Conservation (phyloP, 2,329 filamentous ascomycete species). For the Clonostachys byssicola region DNA sequence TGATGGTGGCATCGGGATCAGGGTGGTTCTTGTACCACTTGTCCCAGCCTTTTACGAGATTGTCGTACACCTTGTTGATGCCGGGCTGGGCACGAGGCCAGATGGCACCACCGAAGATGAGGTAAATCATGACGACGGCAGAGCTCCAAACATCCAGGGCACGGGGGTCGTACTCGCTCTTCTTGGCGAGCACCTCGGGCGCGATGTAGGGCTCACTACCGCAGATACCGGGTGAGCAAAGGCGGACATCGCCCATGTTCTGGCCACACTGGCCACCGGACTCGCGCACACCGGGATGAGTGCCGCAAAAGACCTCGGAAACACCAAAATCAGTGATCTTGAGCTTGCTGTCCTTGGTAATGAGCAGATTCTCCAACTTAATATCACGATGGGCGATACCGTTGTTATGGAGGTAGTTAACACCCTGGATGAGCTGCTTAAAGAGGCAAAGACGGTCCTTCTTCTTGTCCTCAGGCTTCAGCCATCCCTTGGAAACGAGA, state of each 20-base stretch:
- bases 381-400: constrained; percentile 90
- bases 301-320: constrained; percentile 79
- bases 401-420: constrained; percentile 76
- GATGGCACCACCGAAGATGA: constrained; percentile 67
- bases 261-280: constrained; percentile 70
- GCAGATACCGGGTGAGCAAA: constrained; percentile 76
- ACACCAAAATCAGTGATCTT: constrained; percentile 94
- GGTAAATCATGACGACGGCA: constrained; percentile 76
- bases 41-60: constrained; percentile 64
- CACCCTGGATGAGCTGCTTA: constrained; percentile 81
- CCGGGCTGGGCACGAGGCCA: constrained; percentile 66
- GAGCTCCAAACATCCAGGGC: constrained; percentile 83
- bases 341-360: constrained; percentile 74
- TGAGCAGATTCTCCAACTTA: constrained; percentile 82
- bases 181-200: constrained; percentile 74
- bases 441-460: constrained; percentile 78
- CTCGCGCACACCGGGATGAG: constrained; percentile 73
- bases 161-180: constrained; percentile 65
- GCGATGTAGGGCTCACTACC: constrained; percentile 85
- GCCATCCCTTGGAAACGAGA: constrained; percentile 67
- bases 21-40: constrained; percentile 57
- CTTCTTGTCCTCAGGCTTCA: constrained; percentile 59
- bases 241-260: constrained; percentile 66
- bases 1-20: constrained; percentile 26
- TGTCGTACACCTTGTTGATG: constrained; percentile 53